These are phyloP conservation scores for Aspergillus brasiliensis DNA, from an alignment of 2,329 filamentous ascomycete genomes.

Conservation along the genomic window DNA sequence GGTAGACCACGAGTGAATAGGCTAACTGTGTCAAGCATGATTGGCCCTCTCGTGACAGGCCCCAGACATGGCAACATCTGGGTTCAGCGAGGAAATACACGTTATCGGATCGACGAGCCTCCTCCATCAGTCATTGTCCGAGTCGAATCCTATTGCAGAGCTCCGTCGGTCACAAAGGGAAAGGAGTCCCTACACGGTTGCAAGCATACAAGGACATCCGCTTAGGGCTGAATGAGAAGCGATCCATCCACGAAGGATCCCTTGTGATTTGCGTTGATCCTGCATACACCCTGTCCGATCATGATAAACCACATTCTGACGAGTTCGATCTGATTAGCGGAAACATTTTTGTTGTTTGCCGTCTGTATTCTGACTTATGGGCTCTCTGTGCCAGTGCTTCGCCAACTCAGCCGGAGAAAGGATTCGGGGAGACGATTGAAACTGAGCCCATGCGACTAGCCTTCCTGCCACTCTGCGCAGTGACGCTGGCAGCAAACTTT, in stretches of 20 bases:
- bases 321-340: slow-evolving; percentile 32
- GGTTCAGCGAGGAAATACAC: background rate
- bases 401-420: slow-evolving; percentile 11
- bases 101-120: background rate
- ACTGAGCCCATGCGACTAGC: slow-evolving; percentile 20
- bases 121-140: background rate
- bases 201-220: slow-evolving; percentile 31
- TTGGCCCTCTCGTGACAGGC: background rate
- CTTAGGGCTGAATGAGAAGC: slow-evolving; percentile 22
- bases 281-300: slow-evolving; percentile 22
- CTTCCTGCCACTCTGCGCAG: slow-evolving; percentile 37
- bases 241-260: slow-evolving; percentile 34
- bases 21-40: background rate
- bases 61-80: background rate
- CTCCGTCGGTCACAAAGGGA: slow-evolving; percentile 22
- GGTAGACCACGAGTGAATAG: background rate
- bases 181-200: slow-evolving; percentile 23
- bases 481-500: slow-evolving; percentile 36
- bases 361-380: slow-evolving; percentile 38
- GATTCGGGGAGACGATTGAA: background rate
- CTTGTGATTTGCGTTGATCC: slow-evolving; percentile 32
- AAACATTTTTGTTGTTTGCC: slow-evolving; percentile 34
- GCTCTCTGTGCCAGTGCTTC: slow-evolving; percentile 34
- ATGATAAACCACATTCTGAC: slow-evolving; percentile 22
- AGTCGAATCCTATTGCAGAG: slow-evolving; percentile 2